Conservation (phyloP, 1,284 basidiomycete genomes). For the Leucoagaricus sp. region DNA sequence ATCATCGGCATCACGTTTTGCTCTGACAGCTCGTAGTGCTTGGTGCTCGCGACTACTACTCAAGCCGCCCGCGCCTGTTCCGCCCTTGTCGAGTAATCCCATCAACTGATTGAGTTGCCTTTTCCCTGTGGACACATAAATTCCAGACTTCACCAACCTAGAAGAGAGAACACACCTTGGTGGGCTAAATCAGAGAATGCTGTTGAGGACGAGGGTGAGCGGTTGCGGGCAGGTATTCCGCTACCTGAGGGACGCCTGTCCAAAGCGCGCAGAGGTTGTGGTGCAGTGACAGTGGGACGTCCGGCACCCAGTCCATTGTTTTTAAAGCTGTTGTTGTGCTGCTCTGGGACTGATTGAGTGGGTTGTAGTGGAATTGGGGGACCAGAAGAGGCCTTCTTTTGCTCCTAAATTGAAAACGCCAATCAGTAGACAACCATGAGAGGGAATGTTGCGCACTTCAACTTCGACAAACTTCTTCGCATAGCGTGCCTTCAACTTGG, state of each 20-base stretch:
- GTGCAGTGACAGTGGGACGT: conserved; percentile 55
- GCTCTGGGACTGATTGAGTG: conserved; percentile 28
- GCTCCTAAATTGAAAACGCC: conserved; percentile 49
- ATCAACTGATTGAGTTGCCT: conserved; percentile 77
- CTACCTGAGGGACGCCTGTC: conserved; percentile 73
- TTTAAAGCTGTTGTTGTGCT: conserved; percentile 31
- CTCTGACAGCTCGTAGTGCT: conserved; percentile 73
- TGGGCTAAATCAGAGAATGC: conserved; percentile 77
- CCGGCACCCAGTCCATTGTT: conserved; percentile 37
- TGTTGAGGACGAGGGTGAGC: conserved; percentile 70
- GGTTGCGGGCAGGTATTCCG: conserved; percentile 52
- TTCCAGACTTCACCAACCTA: not conserved
- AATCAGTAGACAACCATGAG: not conserved
- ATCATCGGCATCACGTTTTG: conserved; percentile 90
- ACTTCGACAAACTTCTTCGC: conserved; percentile 80
- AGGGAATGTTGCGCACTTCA: conserved; percentile 52
- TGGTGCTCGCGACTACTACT: conserved; percentile 57
- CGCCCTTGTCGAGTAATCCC: conserved; percentile 73
- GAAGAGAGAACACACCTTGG: conserved; percentile 50
- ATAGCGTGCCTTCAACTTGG: conserved; percentile 78
- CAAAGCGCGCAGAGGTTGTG: conserved; percentile 70
- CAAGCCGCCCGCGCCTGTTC: conserved; percentile 56
- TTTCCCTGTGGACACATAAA: conserved; percentile 51
- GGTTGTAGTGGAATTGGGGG: conserved; percentile 33
- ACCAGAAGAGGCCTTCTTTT: conserved; percentile 52